Base-by-base conservation (phyloP, 176 grass and related monocot species). In the Oryza nivara region DNA sequence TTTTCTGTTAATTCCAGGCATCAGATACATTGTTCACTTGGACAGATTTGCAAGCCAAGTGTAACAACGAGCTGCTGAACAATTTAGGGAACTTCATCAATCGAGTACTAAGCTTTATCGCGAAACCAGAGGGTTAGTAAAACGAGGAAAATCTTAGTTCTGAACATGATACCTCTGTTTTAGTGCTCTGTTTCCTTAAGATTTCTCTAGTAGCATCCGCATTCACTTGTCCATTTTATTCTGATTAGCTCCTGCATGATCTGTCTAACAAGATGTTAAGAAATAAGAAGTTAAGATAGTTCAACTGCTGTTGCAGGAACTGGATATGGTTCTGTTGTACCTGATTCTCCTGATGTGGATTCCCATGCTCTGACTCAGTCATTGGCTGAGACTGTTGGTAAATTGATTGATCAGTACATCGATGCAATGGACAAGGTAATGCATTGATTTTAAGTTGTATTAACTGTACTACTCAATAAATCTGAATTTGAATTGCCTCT, bases 361-460 rank as follows among this genome's bases (percentile, higher is more conserved):
- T 92, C 77, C 8, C 89, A 97, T 82, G 51, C 82, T 38, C 41
- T 82, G 68, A 92, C 89, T 40, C 68, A 73, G 45, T 34, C 58
- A 56, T 70, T 97, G 14, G 85, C 87, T 74, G 86, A 90, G 88
- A 88, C 91, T 84, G 47, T 88, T 80, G 64, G 76, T 38, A 87
- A 92, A 83, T 83, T 88, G 76, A 54, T 92, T 35, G 88, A 92
- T 4, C 82, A 97, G 32, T 94, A 94, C 88, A 79, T 90, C 43
- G 88, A 92, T 87, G 85, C 85, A 25, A 97, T 97, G 94, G 89
- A 97, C 91, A 97, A 92, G 85, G 94, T 97, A 75, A 82, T 76
- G 13, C 52, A 74, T 36, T 85, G 14, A 47, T 75, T 80, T 73
- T 80, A 46, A 78, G 47, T 4, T 22, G 65, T 74, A 22, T 9